These are phyloP conservation scores for Selenicereus undatus DNA, from an alignment of 148 eudicot species.

Conservation along the genomic window DNA sequence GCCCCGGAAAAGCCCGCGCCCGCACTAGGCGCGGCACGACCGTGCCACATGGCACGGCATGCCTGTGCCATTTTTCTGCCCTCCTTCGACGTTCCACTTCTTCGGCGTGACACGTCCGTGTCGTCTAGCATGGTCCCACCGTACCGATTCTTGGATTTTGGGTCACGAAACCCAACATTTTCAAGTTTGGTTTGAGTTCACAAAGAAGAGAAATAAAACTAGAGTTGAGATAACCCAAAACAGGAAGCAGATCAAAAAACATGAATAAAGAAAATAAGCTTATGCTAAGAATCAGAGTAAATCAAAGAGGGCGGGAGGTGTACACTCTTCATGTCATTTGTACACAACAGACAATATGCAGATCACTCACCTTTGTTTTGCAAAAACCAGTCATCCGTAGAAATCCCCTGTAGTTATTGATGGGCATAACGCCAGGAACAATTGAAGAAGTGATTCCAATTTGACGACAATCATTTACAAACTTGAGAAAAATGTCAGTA, in stretches of 20 bases:
- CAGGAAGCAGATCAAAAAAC: background rate
- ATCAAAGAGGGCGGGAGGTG: too few relatives aligned
- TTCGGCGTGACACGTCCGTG: too few relatives aligned
- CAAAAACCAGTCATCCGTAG: conserved; percentile 96
- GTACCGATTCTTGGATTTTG: too few relatives aligned
- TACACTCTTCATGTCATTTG: background rate
- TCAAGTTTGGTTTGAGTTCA: background rate
- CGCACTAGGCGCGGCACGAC: too few relatives aligned
- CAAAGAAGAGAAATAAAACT: background rate
- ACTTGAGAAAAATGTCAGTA: conserved; percentile 78
- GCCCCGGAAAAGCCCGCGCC: too few relatives aligned
- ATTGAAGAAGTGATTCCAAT: conserved; percentile 90
- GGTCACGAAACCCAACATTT: too few relatives aligned
- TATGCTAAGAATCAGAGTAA: too few relatives aligned
- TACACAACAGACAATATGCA: background rate
- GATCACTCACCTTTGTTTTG: conserved; percentile 73
- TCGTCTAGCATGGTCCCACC: too few relatives aligned
- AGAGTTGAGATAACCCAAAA: background rate
- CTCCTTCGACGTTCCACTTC: too few relatives aligned
- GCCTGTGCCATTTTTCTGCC: too few relatives aligned
- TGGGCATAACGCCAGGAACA: conserved; percentile 99
- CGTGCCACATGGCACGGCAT: too few relatives aligned
- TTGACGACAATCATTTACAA: conserved; percentile 89
- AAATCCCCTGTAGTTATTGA: conserved; percentile 91
- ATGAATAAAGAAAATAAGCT: background rate